Percentiles rank a stretch among this genome's conserved stretches.
phyloP scores from a whole-genome alignment of 225 moss, liverwort and hornwort genomes.

The Physcomitrium patens region DNA sequence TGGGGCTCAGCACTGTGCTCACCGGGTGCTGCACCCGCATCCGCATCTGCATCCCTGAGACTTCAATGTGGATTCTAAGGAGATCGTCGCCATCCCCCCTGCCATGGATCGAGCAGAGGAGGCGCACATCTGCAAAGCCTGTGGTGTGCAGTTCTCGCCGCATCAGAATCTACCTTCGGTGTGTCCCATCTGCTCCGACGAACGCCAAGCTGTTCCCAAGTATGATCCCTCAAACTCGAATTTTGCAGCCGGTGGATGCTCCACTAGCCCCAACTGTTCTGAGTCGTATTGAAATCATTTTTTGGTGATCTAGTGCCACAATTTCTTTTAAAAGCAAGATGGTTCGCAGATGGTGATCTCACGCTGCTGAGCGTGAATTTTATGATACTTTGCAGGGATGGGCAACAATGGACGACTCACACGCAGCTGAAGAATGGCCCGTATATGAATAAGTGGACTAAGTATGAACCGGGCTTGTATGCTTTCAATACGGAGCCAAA shows the following conservation, averaged over 20 bases:
- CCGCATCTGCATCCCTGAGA: too few relatives aligned
- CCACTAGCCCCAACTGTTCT: not conserved
- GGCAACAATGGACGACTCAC: slow-evolving; percentile 72
- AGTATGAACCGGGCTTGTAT: slow-evolving; percentile 72
- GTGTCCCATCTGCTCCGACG: slow-evolving; percentile 76
- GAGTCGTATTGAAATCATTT: not conserved
- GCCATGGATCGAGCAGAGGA: slow-evolving; percentile 52
- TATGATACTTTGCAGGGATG: slow-evolving; percentile 47
- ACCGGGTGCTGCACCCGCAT: too few relatives aligned
- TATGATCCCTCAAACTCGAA: not conserved
- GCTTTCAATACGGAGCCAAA: slow-evolving; percentile 72
- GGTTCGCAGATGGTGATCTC: not conserved
- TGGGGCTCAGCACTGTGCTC: too few relatives aligned
- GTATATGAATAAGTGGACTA: slow-evolving; percentile 75
- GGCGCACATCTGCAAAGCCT: slow-evolving; percentile 71
- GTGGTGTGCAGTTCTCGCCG: slow-evolving; percentile 75
- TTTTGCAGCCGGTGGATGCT: not conserved
- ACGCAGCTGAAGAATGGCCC: slow-evolving; percentile 53
- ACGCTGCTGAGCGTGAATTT: not conserved
- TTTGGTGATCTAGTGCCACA: not conserved
- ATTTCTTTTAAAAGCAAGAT: not conserved
- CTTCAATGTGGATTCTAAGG: too few relatives aligned
- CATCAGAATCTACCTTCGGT: slow-evolving; percentile 36
- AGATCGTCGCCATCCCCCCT: not conserved
- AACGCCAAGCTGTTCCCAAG: slow-evolving; percentile 83